Evolutionary conservation across 31 red algal species (phyloP).

Genomic region (Asparagopsis taxiformis): DNA sequence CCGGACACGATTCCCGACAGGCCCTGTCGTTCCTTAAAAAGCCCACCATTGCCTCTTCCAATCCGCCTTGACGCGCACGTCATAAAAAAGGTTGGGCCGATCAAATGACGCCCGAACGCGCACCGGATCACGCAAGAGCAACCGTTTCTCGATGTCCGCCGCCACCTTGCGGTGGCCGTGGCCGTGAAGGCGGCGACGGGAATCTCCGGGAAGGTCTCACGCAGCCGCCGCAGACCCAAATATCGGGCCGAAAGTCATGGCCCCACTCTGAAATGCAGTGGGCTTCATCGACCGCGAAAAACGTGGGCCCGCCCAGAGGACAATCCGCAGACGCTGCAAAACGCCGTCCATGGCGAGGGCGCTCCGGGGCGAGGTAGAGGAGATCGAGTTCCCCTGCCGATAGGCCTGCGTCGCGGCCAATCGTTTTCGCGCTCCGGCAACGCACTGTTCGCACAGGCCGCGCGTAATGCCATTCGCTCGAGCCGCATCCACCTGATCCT

Average conservation of each 20-base stretch:
- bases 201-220: slow-evolving; percentile 3
- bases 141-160: slow-evolving; percentile 36
- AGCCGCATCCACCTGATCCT: slow-evolving; percentile 14
- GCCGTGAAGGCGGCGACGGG: slow-evolving; percentile 68
- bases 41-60: neutral
- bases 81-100: slow-evolving; percentile 26
- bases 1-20: slow-evolving; percentile 6
- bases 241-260: slow-evolving; percentile 75
- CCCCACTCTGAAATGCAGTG: slow-evolving; percentile 83
- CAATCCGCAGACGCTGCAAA: neutral
- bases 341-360: slow-evolving; percentile 9
- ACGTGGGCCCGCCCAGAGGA: too few species aligned
- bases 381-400: slow-evolving; percentile 20
- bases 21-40: neutral
- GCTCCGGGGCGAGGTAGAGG: slow-evolving; percentile 70
- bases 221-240: slow-evolving; percentile 7
- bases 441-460: slow-evolving; percentile 19
- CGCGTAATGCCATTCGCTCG: slow-evolving; percentile 24
- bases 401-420: neutral
- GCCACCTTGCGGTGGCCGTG: slow-evolving; percentile 36
- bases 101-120: slow-evolving; percentile 32
- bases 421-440: neutral
- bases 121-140: slow-evolving; percentile 36
- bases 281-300: slow-evolving; percentile 75
- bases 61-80: slow-evolving; percentile 1